Evolutionary conservation across 139 green algal genomes (phyloP).

Genomic region (Picochlorum sp.): DNA sequence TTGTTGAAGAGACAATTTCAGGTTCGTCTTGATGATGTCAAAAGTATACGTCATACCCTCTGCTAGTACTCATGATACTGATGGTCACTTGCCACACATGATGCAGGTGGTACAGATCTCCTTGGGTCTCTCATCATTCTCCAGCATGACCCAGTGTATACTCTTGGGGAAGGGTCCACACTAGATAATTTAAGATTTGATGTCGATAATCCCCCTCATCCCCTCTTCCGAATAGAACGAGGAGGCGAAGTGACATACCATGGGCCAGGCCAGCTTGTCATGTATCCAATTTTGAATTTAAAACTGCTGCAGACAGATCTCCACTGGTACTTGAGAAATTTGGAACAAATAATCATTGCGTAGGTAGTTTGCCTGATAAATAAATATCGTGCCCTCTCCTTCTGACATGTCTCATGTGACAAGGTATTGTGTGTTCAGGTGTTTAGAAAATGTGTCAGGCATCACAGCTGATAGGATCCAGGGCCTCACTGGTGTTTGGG

Average conservation of each 20-base stretch:
- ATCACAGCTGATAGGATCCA: constrained; percentile 40
- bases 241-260: constrained; percentile 76
- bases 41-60: background rate
- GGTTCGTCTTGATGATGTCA: background rate
- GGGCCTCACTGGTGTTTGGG: constrained; percentile 73
- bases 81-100: background rate
- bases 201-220: constrained; percentile 26
- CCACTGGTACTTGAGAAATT: constrained; percentile 67
- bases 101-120: background rate
- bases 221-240: constrained; percentile 56
- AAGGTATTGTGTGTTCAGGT: background rate
- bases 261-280: constrained; percentile 67
- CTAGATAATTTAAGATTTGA: constrained; percentile 60
- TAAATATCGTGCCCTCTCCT: background rate
- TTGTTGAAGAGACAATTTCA: constrained; percentile 15
- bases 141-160: constrained; percentile 71
- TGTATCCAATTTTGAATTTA: constrained; percentile 73
- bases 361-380: constrained; percentile 3
- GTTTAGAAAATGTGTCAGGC: constrained; percentile 34
- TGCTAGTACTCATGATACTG: too few species aligned
- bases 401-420: background rate
- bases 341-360: constrained; percentile 49
- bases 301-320: constrained; percentile 37
- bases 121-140: constrained; percentile 39
- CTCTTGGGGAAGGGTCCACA: constrained; percentile 47